phyloP scores from a whole-genome alignment of 139 green algal species.

The Micromonas commoda region DNA sequence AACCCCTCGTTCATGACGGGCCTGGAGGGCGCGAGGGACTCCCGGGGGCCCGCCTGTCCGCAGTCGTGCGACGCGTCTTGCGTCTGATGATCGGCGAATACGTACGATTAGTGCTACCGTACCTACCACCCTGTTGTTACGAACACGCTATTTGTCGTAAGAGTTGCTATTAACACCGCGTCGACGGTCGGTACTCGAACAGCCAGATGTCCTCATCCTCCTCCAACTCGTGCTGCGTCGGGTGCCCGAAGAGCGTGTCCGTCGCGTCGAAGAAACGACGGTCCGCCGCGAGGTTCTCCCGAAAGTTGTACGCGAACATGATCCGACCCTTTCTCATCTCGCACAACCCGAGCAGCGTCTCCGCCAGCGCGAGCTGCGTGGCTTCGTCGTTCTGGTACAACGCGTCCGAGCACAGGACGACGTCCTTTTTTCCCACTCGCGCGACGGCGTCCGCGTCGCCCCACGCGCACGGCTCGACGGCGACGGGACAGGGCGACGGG shows the following conservation, averaged over 20 bases:
- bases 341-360: background rate
- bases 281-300: background rate
- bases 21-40: background rate
- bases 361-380: background rate
- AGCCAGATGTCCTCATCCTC: background rate
- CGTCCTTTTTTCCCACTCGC: background rate
- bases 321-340: background rate
- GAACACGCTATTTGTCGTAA: too few relatives aligned
- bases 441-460: background rate
- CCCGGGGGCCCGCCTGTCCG: background rate
- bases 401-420: background rate
- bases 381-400: background rate
- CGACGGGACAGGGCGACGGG: background rate
- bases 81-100: too few relatives aligned
- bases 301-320: conserved; percentile 10
- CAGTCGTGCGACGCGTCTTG: background rate
- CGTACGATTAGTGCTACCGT: too few relatives aligned
- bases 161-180: too few relatives aligned
- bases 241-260: background rate
- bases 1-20: conserved; percentile 43
- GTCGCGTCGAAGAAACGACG: background rate
- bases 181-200: background rate
- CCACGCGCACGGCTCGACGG: background rate
- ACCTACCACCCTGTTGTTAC: too few relatives aligned
- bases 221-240: background rate